Conservation (phyloP, 345 rosid genomes). For the Carallia pectinifolia region DNA sequence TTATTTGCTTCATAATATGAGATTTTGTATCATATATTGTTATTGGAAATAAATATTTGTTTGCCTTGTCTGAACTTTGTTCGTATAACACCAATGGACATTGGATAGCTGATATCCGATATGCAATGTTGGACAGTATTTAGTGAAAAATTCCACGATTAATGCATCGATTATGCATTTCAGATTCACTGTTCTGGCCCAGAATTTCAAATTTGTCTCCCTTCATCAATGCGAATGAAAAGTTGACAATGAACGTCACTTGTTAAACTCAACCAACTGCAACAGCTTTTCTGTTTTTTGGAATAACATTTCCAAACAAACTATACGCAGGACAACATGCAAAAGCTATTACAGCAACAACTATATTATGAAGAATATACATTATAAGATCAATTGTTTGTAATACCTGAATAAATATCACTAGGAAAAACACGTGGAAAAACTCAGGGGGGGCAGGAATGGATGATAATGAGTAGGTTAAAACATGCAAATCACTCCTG, state of each 20-base stretch:
- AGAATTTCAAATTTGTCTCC: neutral
- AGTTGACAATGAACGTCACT: neutral
- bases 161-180: too few relatives aligned
- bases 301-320: too few relatives aligned
- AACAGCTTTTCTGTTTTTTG: too few relatives aligned
- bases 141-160: too few relatives aligned
- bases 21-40: neutral
- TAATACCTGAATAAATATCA: neutral
- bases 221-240: neutral
- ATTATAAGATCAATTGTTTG: neutral
- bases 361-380: neutral
- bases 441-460: conserved; percentile 5
- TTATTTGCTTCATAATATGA: conserved; percentile 14
- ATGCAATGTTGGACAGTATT: too few relatives aligned
- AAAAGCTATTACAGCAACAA: neutral
- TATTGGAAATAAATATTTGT: neutral
- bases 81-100: neutral
- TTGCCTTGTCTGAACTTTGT: neutral
- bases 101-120: neutral
- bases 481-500: conserved; percentile 15
- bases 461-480: conserved; percentile 12
- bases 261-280: neutral
- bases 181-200: too few relatives aligned
- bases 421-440: neutral
- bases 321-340: too few relatives aligned